These are phyloP conservation scores for Malania oleifera DNA, from an alignment of 164 flowering plant genomes.

Conservation along the genomic window DNA sequence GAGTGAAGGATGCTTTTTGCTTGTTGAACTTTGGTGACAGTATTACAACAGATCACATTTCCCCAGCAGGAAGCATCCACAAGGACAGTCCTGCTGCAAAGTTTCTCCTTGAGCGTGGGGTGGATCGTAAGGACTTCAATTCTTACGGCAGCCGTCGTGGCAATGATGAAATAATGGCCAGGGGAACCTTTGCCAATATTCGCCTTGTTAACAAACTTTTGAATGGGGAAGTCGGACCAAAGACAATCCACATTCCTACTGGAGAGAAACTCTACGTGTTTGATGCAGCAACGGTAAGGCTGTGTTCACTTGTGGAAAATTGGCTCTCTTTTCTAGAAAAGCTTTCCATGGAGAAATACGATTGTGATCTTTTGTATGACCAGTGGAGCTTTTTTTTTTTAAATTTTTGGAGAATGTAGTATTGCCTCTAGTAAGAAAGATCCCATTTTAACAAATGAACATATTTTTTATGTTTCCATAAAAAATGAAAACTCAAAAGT, in stretches of 20 bases:
- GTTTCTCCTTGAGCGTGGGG: conserved; percentile 68
- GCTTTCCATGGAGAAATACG: no score
- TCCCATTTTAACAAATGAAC: no score
- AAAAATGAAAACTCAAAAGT: no score
- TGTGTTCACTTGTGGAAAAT: neutral
- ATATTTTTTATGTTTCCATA: no score
- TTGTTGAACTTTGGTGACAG: conserved; percentile 80
- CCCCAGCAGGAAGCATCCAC: conserved; percentile 82
- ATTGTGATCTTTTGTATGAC: no score
- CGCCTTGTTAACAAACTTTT: conserved; percentile 78
- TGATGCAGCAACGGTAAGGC: conserved; percentile 70
- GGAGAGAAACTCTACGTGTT: conserved; percentile 58
- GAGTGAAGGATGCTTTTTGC: conserved; percentile 80
- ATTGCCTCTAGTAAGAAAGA: no score
- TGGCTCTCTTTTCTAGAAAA: no score
- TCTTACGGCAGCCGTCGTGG: conserved; percentile 88
- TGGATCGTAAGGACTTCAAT: conserved; percentile 68
- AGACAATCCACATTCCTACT: conserved; percentile 64
- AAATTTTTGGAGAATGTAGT: no score
- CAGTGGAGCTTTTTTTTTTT: no score
- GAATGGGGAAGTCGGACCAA: conserved; percentile 81
- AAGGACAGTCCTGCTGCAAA: conserved; percentile 84
- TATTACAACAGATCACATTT: conserved; percentile 83
- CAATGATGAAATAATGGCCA: conserved; percentile 82
- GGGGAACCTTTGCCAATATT: conserved; percentile 85